These are phyloP conservation scores for Beverwykella pulmonaria DNA, from an alignment of 495 filamentous ascomycete species.

Conservation along the genomic window DNA sequence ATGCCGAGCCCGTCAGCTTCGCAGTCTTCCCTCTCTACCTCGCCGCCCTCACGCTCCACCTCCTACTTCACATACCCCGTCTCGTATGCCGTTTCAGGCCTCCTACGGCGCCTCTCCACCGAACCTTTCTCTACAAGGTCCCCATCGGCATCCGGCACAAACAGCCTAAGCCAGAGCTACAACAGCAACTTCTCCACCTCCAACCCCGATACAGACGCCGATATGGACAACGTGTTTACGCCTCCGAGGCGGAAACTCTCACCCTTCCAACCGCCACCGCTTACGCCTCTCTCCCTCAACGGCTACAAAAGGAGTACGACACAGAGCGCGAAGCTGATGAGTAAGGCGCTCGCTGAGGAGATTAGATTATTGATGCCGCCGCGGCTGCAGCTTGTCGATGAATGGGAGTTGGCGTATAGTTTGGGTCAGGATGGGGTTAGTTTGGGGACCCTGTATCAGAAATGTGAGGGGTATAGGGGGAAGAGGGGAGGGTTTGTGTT, in stretches of 20 bases:
- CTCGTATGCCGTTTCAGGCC: slow-evolving; percentile 42
- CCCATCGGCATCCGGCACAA: slow-evolving; percentile 19
- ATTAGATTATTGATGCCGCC: slow-evolving; percentile 87
- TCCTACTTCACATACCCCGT: slow-evolving; percentile 48
- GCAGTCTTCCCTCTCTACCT: slow-evolving; percentile 18
- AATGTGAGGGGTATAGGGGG: slow-evolving; percentile 64
- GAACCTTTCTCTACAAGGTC: slow-evolving; percentile 31
- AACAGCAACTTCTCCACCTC: no score
- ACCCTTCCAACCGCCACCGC: slow-evolving; percentile 54
- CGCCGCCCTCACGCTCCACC: slow-evolving; percentile 16
- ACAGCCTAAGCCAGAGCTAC: slow-evolving; percentile 28
- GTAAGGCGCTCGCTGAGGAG: slow-evolving; percentile 80
- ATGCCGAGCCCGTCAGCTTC: slow-evolving; percentile 36
- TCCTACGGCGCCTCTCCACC: slow-evolving; percentile 45
- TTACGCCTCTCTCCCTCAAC: slow-evolving; percentile 45
- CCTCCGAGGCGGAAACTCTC: slow-evolving; percentile 44
- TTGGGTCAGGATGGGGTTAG: slow-evolving; percentile 92
- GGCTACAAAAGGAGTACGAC: slow-evolving; percentile 43
- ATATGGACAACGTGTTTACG: slow-evolving; percentile 42
- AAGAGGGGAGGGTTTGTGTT: slow-evolving; percentile 82
- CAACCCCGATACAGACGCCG: slow-evolving; percentile 9
- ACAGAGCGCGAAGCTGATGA: slow-evolving; percentile 55
- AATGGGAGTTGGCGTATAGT: slow-evolving; percentile 84
- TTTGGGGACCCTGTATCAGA: slow-evolving; percentile 81
- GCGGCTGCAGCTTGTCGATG: slow-evolving; percentile 80